These are phyloP conservation scores for Aspergillus saccharolyticus DNA, from an alignment of 495 filamentous ascomycete genomes.

Conservation along the genomic window DNA sequence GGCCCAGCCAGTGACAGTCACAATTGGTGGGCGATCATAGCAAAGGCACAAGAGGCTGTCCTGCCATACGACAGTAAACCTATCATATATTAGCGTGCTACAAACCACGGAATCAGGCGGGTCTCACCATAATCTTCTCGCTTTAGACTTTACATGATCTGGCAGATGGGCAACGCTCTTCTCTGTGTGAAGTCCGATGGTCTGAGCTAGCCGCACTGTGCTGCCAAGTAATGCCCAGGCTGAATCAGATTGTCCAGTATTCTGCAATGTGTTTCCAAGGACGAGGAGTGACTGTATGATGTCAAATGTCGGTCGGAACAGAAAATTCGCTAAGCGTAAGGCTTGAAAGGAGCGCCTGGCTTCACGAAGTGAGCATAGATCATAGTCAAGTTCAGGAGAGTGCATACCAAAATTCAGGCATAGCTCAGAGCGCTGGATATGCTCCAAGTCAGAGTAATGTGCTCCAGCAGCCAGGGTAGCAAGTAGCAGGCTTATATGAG, in stretches of 20 bases:
- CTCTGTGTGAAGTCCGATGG: conserved; percentile 37
- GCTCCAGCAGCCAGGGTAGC: conserved; percentile 48
- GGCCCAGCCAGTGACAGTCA: conserved; percentile 24
- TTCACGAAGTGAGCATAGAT: conserved; percentile 8
- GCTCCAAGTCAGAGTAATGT: conserved; percentile 44
- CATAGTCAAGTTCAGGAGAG: background rate
- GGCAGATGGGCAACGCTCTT: conserved; percentile 23
- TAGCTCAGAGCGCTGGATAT: conserved; percentile 25
- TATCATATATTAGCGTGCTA: conserved; percentile 6
- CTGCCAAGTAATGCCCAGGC: conserved; percentile 44
- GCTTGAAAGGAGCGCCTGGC: conserved; percentile 34
- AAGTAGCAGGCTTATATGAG: conserved; percentile 39
- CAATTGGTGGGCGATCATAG: conserved; percentile 33
- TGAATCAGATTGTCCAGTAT: conserved; percentile 46
- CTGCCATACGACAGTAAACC: conserved; percentile 34
- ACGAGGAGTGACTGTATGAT: conserved; percentile 42
- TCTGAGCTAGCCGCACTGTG: conserved; percentile 43
- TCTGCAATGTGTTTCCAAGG: conserved; percentile 43
- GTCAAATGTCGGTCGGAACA: conserved; percentile 41
- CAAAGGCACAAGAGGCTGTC: conserved; percentile 34
- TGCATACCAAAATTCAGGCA: conserved; percentile 31
- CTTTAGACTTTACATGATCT: conserved; percentile 22
- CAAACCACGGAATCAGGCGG: background rate
- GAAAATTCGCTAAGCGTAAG: conserved; percentile 42
- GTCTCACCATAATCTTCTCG: conserved; percentile 26